phyloP scores from a whole-genome alignment of 1,284 basidiomycete species.

The Cryptococcus sp. region DNA sequence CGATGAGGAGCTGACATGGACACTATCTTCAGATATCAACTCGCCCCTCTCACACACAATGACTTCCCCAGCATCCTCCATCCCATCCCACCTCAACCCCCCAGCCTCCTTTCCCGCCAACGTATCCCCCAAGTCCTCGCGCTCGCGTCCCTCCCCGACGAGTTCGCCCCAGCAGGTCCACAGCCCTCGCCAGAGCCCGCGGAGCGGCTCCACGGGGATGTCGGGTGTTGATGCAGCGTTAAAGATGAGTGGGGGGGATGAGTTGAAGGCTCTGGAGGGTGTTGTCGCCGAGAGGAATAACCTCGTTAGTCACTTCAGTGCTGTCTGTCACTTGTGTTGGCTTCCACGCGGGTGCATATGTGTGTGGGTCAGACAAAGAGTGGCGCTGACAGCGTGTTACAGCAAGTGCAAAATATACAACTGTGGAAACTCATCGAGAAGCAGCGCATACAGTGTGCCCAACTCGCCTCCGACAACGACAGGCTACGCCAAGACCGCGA shows the following conservation, averaged over 20 bases:
- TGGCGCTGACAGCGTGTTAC: slow-evolving; percentile 2
- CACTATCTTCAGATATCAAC: too few relatives aligned
- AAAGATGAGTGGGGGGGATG: slow-evolving; percentile 38
- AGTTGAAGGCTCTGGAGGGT: slow-evolving; percentile 65
- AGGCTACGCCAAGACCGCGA: slow-evolving; percentile 77
- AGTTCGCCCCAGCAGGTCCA: slow-evolving; percentile 21
- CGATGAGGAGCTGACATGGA: too few relatives aligned
- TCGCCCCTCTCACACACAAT: background rate
- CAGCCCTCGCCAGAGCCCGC: slow-evolving; percentile 31
- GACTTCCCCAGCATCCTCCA: slow-evolving; percentile 11
- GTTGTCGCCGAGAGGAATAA: slow-evolving; percentile 71
- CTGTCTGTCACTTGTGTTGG: background rate
- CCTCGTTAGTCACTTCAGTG: slow-evolving; percentile 47
- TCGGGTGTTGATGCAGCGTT: slow-evolving; percentile 36
- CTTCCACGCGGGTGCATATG: background rate
- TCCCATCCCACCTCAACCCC: slow-evolving; percentile 24
- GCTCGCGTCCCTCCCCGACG: slow-evolving; percentile 15
- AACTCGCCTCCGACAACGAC: slow-evolving; percentile 53
- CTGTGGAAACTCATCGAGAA: slow-evolving; percentile 91
- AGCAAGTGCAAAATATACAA: slow-evolving; percentile 74
- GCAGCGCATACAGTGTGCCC: slow-evolving; percentile 53
- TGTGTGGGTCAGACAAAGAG: background rate
- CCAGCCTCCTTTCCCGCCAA: slow-evolving; percentile 7
- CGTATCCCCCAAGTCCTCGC: slow-evolving; percentile 13
- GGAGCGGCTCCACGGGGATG: slow-evolving; percentile 21